These are phyloP conservation scores for Podaxis rugospora DNA, from an alignment of 768 basidiomycete genomes.

Conservation along the genomic window DNA sequence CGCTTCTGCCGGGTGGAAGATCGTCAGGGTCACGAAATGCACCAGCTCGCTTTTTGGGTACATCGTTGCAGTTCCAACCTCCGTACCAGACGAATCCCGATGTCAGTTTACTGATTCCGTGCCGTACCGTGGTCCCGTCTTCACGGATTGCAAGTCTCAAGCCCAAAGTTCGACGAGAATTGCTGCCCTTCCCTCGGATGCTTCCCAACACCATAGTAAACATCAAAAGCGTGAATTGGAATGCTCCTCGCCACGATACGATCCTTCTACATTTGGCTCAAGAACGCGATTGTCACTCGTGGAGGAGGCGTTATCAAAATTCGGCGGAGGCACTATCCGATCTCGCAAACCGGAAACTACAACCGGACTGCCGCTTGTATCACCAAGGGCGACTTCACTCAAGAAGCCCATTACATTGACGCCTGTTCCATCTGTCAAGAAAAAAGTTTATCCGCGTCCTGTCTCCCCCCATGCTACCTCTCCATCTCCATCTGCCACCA, in stretches of 20 bases:
- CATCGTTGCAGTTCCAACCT: slow-evolving; percentile 60
- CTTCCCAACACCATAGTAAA: not conserved
- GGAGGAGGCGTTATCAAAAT: slow-evolving; percentile 38
- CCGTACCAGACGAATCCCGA: slow-evolving; percentile 36
- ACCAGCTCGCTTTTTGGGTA: slow-evolving; percentile 68
- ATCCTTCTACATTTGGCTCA: slow-evolving; percentile 62
- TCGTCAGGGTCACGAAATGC: slow-evolving; percentile 35
- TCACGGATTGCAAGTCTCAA: not conserved
- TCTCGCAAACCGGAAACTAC: slow-evolving; percentile 13
- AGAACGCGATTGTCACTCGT: slow-evolving; percentile 41
- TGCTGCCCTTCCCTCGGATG: not conserved
- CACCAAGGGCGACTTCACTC: not conserved
- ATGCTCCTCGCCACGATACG: slow-evolving; percentile 46
- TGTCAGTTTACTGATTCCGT: slow-evolving; percentile 19
- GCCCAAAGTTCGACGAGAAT: not conserved
- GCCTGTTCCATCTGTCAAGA: slow-evolving; percentile 10
- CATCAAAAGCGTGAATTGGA: slow-evolving; percentile 31
- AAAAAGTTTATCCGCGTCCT: slow-evolving; percentile 16
- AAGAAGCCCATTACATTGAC: slow-evolving; percentile 5
- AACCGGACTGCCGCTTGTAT: not conserved
- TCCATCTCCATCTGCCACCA: slow-evolving; percentile 6
- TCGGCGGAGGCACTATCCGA: slow-evolving; percentile 26
- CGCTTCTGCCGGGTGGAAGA: slow-evolving; percentile 28
- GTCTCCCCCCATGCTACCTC: slow-evolving; percentile 7
- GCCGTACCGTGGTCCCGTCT: slow-evolving; percentile 19